phyloP scores from a whole-genome alignment of 805 yeast species.

The Wickerhamomyces canadensis region DNA sequence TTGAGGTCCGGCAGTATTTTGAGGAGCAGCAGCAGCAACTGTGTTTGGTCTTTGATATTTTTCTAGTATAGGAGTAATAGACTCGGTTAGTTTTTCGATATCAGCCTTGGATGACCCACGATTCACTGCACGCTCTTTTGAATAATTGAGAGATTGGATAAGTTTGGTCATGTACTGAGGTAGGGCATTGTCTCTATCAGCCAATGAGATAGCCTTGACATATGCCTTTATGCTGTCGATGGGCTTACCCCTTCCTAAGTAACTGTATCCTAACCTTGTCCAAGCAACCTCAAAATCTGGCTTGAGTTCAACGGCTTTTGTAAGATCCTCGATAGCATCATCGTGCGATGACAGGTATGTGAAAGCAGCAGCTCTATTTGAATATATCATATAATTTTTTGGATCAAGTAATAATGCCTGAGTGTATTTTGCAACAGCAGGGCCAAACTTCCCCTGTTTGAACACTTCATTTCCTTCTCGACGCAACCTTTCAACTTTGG shows the following conservation, averaged over 20 bases:
- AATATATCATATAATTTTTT: conserved; percentile 27
- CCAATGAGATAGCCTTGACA: conserved; percentile 27
- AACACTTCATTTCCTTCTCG: conserved; percentile 14
- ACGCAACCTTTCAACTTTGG: conserved; percentile 7
- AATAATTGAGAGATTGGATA: conserved; percentile 9
- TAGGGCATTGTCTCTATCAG: conserved; percentile 8
- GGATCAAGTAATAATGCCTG: conserved; percentile 31
- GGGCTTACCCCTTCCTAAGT: conserved; percentile 31
- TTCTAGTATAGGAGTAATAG: conserved; percentile 4
- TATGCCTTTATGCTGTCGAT: conserved; percentile 31
- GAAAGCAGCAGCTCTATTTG: conserved; percentile 37
- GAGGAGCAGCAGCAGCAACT: too few species aligned
- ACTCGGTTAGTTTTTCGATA: conserved; percentile 1
- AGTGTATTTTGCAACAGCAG: conserved; percentile 33
- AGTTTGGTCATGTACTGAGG: conserved; percentile 14
- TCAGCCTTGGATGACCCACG: conserved; percentile 11
- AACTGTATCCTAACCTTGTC: conserved; percentile 32
- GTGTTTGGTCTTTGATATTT: too few species aligned
- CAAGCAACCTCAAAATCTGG: conserved; percentile 34
- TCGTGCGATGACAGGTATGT: conserved; percentile 29
- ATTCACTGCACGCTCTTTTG: conserved; percentile 14
- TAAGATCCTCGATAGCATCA: conserved; percentile 32
- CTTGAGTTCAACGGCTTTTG: conserved; percentile 26
- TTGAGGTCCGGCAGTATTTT: too few species aligned
- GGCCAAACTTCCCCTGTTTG: conserved; percentile 13